phyloP scores from a whole-genome alignment of 495 filamentous ascomycete genomes.

The Margaritispora aquatica region DNA sequence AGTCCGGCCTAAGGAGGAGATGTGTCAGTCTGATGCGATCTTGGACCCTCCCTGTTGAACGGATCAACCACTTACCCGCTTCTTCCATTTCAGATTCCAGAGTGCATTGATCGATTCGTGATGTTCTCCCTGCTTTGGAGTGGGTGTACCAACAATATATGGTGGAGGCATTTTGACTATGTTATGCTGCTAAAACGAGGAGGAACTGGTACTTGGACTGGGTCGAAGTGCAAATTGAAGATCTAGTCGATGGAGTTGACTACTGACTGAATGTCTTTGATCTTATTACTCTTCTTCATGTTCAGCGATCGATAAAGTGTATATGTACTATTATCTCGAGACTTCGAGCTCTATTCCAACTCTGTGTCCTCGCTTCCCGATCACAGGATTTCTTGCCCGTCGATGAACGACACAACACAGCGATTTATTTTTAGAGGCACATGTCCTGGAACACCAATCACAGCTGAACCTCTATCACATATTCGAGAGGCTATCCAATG shows the following conservation, averaged over 20 bases:
- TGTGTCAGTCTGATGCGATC: neutral
- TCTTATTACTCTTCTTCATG: neutral
- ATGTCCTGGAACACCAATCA: neutral
- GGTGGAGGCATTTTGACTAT: neutral
- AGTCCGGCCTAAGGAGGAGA: neutral
- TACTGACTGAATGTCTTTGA: neutral
- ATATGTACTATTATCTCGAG: neutral
- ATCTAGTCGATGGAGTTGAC: neutral
- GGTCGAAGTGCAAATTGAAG: neutral
- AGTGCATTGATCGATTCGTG: conserved; percentile 66
- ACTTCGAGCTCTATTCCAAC: neutral
- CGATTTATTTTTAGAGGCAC: neutral
- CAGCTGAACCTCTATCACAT: neutral
- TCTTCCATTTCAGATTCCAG: conserved; percentile 80
- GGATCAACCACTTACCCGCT: conserved; percentile 43
- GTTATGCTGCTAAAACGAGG: neutral
- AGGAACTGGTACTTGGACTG: neutral
- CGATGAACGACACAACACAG: neutral
- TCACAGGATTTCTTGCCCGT: neutral
- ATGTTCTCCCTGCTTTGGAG: conserved; percentile 40
- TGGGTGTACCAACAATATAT: neutral
- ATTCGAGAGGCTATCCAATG: neutral
- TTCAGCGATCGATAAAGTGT: neutral
- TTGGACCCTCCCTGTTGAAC: neutral
- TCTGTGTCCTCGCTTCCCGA: neutral